A percentile compares a stretch with the other conserved stretches of the same genome.
Conservation (phyloP, 768 basidiomycete genomes). For the Kwoniella dendrophila region DNA sequence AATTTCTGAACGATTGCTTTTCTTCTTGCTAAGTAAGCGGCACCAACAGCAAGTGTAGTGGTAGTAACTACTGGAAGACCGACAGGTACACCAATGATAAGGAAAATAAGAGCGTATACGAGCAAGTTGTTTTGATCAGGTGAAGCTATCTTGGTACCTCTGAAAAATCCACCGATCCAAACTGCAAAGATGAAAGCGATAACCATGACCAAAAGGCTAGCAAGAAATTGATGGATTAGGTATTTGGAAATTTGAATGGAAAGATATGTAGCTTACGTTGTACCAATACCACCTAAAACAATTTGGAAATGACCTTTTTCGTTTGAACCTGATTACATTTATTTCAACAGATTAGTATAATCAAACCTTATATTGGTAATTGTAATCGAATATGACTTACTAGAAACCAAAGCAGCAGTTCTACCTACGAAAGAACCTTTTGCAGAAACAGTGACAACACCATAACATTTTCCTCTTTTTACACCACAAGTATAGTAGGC, state of each 20-base stretch:
- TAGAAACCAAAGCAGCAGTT: conserved; percentile 60
- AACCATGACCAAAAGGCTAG: conserved; percentile 59
- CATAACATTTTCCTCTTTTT: conserved; percentile 53
- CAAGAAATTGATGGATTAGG: not conserved
- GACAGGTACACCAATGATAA: conserved; percentile 62
- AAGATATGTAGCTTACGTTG: conserved; percentile 33
- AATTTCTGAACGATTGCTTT: conserved; percentile 62
- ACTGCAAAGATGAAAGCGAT: conserved; percentile 59
- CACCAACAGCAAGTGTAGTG: conserved; percentile 59
- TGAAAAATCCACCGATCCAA: conserved; percentile 61
- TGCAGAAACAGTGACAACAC: conserved; percentile 57
- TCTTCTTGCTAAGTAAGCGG: conserved; percentile 59
- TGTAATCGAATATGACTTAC: conserved; percentile 25
- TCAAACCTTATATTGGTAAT: not conserved
- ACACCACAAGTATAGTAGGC: conserved; percentile 58
- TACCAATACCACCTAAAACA: conserved; percentile 59
- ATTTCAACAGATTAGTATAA: not conserved
- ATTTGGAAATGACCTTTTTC: conserved; percentile 61
- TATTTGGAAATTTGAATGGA: not conserved
- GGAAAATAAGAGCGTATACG: conserved; percentile 59
- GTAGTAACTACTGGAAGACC: conserved; percentile 61
- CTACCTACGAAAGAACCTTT: conserved; percentile 60
- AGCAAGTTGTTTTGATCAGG: conserved; percentile 61
- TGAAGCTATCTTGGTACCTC: conserved; percentile 55
- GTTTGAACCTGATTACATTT: conserved; percentile 53